Evolutionary conservation across 352 stramenopile genomes (phyloP).

Genomic region (Phytophthora litchii): DNA sequence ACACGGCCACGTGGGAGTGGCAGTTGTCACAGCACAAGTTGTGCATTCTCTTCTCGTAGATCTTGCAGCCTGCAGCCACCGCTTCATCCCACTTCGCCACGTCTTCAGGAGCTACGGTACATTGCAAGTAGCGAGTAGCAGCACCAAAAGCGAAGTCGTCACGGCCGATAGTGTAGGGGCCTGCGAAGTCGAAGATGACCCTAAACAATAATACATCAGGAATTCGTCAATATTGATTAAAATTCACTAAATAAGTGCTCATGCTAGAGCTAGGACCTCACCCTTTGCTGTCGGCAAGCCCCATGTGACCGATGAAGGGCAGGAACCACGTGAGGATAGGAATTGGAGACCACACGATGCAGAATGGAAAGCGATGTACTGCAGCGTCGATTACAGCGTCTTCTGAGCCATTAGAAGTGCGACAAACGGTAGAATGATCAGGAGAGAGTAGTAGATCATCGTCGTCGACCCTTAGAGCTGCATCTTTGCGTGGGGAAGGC

Average conservation of each 20-base stretch:
- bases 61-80: conserved; percentile 85
- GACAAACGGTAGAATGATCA: conserved; percentile 8
- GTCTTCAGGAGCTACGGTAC: conserved; percentile 47
- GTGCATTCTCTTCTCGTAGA: conserved; percentile 96
- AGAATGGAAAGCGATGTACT: conserved; percentile 86
- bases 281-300: conserved; percentile 90
- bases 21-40: conserved; percentile 98
- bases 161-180: conserved; percentile 92
- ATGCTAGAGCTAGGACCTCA: conserved; percentile 20
- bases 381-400: conserved; percentile 35
- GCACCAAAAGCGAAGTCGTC: conserved; percentile 90
- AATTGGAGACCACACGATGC: conserved; percentile 93
- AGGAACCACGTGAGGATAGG: conserved; percentile 92
- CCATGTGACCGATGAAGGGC: conserved; percentile 97
- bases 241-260: not conserved
- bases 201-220: conserved; percentile 42
- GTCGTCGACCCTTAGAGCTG: conserved; percentile 8
- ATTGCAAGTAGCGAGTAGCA: conserved; percentile 91
- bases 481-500: conserved; percentile 4
- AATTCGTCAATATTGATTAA: conserved; percentile 7
- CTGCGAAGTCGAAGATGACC: conserved; percentile 96
- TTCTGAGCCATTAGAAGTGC: not conserved
- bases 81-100: conserved; percentile 90
- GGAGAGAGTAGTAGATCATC: conserved; percentile 25
- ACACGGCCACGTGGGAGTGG: conserved; percentile 95